phyloP scores from a whole-genome alignment of 2,329 filamentous ascomycete species.

The Xylariaceae sp. region DNA sequence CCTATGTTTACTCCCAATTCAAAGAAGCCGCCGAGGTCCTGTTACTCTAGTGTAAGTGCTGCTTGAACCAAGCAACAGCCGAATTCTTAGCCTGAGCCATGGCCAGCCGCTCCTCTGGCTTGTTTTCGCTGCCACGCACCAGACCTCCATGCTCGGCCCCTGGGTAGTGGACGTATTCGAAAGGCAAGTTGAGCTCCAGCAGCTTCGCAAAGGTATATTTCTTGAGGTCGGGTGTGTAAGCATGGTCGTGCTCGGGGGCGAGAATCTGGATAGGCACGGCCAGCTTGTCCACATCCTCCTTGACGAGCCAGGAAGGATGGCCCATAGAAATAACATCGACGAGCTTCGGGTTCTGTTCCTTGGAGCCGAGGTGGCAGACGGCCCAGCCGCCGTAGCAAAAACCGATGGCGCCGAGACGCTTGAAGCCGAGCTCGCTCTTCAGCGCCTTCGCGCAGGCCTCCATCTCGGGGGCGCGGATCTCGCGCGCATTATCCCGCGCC shows the following conservation, averaged over 20 bases:
- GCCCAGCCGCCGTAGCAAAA: slow-evolving; percentile 58
- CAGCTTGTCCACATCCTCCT: slow-evolving; percentile 52
- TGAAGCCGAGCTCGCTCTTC: slow-evolving; percentile 39
- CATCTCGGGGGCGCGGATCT: slow-evolving; percentile 48
- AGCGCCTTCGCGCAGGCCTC: slow-evolving; percentile 44
- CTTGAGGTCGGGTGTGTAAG: slow-evolving; percentile 55
- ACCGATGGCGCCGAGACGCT: slow-evolving; percentile 50
- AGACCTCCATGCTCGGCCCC: slow-evolving; percentile 55
- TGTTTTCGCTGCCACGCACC: slow-evolving; percentile 49
- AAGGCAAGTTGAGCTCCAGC: slow-evolving; percentile 46
- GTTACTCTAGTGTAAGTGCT: slow-evolving; percentile 33
- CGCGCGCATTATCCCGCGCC: slow-evolving; percentile 45
- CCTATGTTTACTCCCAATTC: no score
- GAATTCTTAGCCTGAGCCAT: slow-evolving; percentile 56
- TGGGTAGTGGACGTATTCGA: slow-evolving; percentile 60
- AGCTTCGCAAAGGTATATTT: slow-evolving; percentile 48
- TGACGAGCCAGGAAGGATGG: slow-evolving; percentile 50
- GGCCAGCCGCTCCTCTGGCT: slow-evolving; percentile 50
- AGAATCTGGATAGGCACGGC: slow-evolving; percentile 54
- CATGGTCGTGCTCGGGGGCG: slow-evolving; percentile 48
- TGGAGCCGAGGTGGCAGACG: slow-evolving; percentile 49
- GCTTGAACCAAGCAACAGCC: slow-evolving; percentile 53
- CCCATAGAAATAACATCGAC: slow-evolving; percentile 51
- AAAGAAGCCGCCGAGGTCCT: no score
- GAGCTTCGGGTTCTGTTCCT: slow-evolving; percentile 42